Percentiles rank a stretch among this genome's conserved stretches.
phyloP scores from a whole-genome alignment of 78 protist species.

The Dictyostelium intermedium region DNA sequence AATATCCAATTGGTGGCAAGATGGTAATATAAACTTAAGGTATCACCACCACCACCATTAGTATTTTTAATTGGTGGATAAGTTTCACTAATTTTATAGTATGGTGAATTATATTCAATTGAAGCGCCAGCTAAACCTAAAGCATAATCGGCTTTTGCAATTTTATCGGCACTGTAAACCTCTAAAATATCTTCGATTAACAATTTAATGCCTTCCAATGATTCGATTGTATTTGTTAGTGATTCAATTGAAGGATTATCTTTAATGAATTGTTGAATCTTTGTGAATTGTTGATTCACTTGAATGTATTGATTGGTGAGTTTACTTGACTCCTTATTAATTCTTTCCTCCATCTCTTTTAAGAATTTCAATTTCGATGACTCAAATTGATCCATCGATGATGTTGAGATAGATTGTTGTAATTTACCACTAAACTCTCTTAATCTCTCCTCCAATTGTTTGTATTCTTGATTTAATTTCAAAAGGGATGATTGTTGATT shows the following conservation, averaged over 20 bases:
- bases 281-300: neutral
- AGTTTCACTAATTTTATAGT: slow-evolving; percentile 14
- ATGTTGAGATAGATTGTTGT: neutral
- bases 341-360: neutral
- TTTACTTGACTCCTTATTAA: neutral
- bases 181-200: slow-evolving; percentile 22
- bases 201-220: neutral
- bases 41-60: neutral
- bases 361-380: neutral
- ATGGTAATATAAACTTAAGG: neutral
- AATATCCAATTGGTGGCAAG: slow-evolving; percentile 33
- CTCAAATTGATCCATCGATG: neutral
- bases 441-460: neutral
- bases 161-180: slow-evolving; percentile 29
- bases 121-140: slow-evolving; percentile 10
- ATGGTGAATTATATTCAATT: neutral
- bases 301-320: neutral
- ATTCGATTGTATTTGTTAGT: neutral
- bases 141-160: slow-evolving; percentile 48
- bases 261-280: slow-evolving; percentile 10
- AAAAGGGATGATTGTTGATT: neutral
- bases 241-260: neutral
- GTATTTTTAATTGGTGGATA: neutral
- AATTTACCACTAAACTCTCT: neutral
- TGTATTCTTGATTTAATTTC: neutral